A percentile compares a stretch with the other conserved stretches of the same genome.
Conservation (phyloP, 495 filamentous ascomycete species). For the Hypoxylon trugodes region DNA sequence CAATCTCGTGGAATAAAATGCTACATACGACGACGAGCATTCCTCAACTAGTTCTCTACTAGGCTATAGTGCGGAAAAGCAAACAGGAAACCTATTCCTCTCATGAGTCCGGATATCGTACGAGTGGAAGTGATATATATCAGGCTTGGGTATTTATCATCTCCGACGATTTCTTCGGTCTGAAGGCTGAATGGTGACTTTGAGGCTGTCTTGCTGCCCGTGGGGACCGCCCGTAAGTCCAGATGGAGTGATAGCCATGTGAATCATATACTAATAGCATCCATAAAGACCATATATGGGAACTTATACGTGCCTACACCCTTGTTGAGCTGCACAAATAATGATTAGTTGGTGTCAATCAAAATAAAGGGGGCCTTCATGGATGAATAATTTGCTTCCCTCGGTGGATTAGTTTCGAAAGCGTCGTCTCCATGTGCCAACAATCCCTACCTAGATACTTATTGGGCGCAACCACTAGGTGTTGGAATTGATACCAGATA, state of each 20-base stretch:
- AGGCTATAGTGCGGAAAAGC: background rate
- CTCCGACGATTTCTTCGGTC: background rate
- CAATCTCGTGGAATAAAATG: background rate
- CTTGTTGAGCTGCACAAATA: conserved; percentile 3
- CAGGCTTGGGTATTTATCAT: background rate
- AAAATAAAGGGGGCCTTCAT: conserved; percentile 4
- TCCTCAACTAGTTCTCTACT: conserved; percentile 11
- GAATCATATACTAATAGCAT: background rate
- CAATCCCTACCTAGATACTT: background rate
- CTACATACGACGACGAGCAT: background rate
- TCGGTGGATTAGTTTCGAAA: conserved; percentile 6
- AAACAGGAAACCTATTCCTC: background rate
- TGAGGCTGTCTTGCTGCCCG: conserved; percentile 7
- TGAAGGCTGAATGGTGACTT: background rate
- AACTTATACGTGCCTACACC: background rate
- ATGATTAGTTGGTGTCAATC: background rate
- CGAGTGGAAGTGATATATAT: conserved; percentile 14
- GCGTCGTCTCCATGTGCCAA: conserved; percentile 3
- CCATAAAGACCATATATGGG: background rate
- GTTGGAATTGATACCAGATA: background rate
- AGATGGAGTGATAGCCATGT: conserved; percentile 8
- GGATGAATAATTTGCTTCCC: conserved; percentile 1
- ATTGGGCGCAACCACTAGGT: conserved; percentile 2
- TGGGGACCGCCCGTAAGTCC: conserved; percentile 26
- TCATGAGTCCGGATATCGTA: conserved; percentile 16